Percentiles rank a stretch among this genome's conserved stretches.
Evolutionary conservation across 768 basidiomycete species (phyloP).

Genomic region (Tylopilus sp.): DNA sequence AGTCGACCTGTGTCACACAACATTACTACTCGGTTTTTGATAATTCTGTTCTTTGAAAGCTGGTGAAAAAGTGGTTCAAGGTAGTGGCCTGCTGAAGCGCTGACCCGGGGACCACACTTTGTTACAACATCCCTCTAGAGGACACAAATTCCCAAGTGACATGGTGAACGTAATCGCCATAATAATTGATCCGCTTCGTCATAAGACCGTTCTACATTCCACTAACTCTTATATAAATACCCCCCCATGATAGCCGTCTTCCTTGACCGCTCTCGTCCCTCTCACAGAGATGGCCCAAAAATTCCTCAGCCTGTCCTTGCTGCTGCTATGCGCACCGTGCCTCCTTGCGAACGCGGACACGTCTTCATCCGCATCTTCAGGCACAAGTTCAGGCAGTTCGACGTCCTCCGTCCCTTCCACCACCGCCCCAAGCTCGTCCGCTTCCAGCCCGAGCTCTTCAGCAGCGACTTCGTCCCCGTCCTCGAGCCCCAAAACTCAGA

Average conservation of each 20-base stretch:
- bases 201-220: not conserved
- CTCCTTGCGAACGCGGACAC: not conserved
- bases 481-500: constrained; percentile 11
- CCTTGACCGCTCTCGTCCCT: not conserved
- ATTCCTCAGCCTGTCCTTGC: constrained; percentile 6
- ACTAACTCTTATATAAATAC: constrained; percentile 6
- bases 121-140: not conserved
- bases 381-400: not conserved
- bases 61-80: not conserved
- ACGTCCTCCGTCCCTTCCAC: not conserved
- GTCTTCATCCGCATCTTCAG: not conserved
- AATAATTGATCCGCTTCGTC: constrained; percentile 1
- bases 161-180: not conserved
- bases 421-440: not conserved
- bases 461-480: constrained; percentile 6
- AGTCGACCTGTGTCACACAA: not conserved
- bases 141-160: not conserved
- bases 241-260: not conserved
- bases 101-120: not conserved
- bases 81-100: constrained; percentile 1
- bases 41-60: not conserved
- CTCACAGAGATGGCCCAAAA: constrained; percentile 18
- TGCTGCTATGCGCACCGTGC: constrained; percentile 13
- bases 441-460: constrained; percentile 4
- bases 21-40: not conserved